phyloP scores from a whole-genome alignment of 2,329 filamentous ascomycete genomes.

The Aureobasidium leucospermi region DNA sequence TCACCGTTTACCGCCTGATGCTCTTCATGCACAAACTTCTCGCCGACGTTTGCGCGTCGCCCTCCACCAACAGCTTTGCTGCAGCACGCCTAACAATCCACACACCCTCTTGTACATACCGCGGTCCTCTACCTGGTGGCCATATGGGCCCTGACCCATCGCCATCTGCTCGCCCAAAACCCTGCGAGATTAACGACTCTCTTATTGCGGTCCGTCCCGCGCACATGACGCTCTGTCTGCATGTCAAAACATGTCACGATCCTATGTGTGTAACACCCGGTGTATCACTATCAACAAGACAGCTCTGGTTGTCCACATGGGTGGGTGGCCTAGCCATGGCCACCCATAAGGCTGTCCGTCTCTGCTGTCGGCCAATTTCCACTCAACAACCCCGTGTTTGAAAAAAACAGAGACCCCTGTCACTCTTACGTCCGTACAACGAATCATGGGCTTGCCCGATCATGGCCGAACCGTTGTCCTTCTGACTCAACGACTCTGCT shows the following conservation, averaged over 20 bases:
- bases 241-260: background rate
- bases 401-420: conserved; percentile 2
- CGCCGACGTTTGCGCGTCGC: background rate
- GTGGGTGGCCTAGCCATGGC: background rate
- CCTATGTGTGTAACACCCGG: background rate
- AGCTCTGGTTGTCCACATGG: background rate
- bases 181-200: background rate
- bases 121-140: background rate
- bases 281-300: conserved; percentile 6
- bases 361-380: conserved; percentile 3
- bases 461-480: background rate
- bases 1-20: background rate
- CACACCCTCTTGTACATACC: background rate
- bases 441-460: background rate
- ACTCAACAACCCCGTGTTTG: background rate
- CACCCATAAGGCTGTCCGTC: background rate
- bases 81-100: background rate
- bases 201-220: background rate
- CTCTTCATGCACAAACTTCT: background rate
- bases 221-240: background rate
- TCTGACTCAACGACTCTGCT: conserved; percentile 9
- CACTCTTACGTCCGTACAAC: background rate
- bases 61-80: background rate
- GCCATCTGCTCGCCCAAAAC: background rate
- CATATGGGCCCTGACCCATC: background rate